Evolutionary conservation across 1,139 yeast species (phyloP), one percentile per base, ranked within the genome.

Genomic region (Geotrichum australiense): DNA sequence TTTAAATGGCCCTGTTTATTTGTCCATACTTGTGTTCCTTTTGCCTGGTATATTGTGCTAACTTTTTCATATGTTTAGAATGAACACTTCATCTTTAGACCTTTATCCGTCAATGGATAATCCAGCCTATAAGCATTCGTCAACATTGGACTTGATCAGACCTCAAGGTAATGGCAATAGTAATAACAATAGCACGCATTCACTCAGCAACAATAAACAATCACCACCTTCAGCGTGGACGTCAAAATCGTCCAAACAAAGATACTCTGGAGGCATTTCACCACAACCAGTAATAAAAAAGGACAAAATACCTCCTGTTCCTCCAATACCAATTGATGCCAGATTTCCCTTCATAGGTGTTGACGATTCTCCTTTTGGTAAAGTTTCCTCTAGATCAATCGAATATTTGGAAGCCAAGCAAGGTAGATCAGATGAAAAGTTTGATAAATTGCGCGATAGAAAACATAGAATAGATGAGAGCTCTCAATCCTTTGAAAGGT

Each of bases 221-320:
- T 26, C 32, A 27, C 16, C 25, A 30, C 16, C 10, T 34, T 14
- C 26, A 32, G 14, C 44, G 41, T 5, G 16, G 31, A 7, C 25
- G 40, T 37, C 23, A 38, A 38, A 26, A n/a, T n/a, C n/a, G n/a
- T n/a, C n/a, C n/a, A n/a, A n/a, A n/a, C n/a, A n/a, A n/a, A n/a
- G n/a, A n/a, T n/a, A n/a, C n/a, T n/a, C n/a, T n/a, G 32, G 36
- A 8, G 32, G 18, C 10, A 19, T 41, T 22, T 41, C 45, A 14
- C 47, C 47, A 11, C 42, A 44, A 24, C 47, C 47, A n/a, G 15
- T 7, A 7, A 15, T 36, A 10, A 33, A 29, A 21, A 33, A 41
- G 18, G 46, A 45, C 20, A 46, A 39, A 16, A 42, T 45, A 5
- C 46, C 48, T 8, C 46, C 48, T 5, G 48, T 42, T 3, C 46